Base-by-base conservation (phyloP, 2,329 filamentous ascomycete genomes). In the Apiospora aurea region DNA sequence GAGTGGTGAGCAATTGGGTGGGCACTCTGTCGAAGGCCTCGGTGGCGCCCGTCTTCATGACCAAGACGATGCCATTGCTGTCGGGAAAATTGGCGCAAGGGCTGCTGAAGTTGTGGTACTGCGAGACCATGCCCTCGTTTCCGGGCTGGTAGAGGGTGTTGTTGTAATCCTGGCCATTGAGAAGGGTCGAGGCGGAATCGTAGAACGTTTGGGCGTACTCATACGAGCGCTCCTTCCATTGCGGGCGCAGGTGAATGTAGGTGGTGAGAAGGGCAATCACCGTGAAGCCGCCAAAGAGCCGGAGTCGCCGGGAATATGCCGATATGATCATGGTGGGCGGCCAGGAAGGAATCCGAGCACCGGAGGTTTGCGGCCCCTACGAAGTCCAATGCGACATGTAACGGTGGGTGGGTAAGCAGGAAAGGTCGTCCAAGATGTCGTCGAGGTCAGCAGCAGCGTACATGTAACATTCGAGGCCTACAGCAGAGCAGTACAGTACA, bases 31-130 rank as follows among this genome's bases (percentile, higher is more conserved):
- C 83, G 75, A 83, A 87, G 16, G 85, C 82, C 76, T 90, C 88
- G 61, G 87, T 88, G 2, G 88, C 87, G 66, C 88, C 88, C 1
- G 89, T 90, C 80, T 90, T 90, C 81, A 91, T 86, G 71, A 90
- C 83, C 41, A 90, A 79, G 44, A 86, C 81, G 64, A 87, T 81
- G 72, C 83, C 82, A 43, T 84, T 80, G 49, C 82, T 83, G 70
- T 83, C 75, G 14, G 85, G 84, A 69, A 87, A 84, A 72, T 79
- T 79, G 61, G 80, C 78, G 75, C 86, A 87, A 1, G 80, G 78
- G 21, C 76, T 74, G 72, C 76, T 81, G 51, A 82, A 81, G 74
- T 83, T 82, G 70, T 80, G 82, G 51, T 80, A 80, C 66, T 79
- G 75, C 34, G 81, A 75, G 51, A 83, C 79, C 67, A 76, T 73